These are phyloP conservation scores for Suillus placidus DNA, from an alignment of 768 basidiomycete species.

Conservation along the genomic window DNA sequence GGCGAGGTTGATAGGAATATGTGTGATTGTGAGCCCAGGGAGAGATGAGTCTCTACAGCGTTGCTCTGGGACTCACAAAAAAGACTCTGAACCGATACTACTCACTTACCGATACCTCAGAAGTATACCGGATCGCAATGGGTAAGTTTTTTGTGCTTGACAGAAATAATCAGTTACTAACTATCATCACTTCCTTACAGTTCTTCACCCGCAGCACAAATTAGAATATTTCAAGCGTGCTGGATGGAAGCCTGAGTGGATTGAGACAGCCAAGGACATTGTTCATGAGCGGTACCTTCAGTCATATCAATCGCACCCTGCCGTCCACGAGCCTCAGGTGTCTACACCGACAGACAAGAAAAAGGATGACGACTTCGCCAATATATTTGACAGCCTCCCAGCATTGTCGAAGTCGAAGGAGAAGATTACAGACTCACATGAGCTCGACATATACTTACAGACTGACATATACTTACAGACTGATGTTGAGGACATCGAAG, in stretches of 20 bases:
- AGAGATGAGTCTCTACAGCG: too few species aligned
- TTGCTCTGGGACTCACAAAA: too few species aligned
- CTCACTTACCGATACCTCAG: constrained; percentile 22
- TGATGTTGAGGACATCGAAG: constrained; percentile 9
- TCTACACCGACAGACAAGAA: too few species aligned
- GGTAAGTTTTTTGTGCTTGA: constrained; percentile 19
- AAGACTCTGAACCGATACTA: too few species aligned
- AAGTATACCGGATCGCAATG: constrained; percentile 33
- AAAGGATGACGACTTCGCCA: constrained; percentile 9
- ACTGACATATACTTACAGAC: too few species aligned
- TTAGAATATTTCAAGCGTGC: constrained; percentile 32
- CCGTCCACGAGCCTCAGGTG: constrained; percentile 9
- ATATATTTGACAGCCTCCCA: constrained; percentile 37
- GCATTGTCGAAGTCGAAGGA: constrained; percentile 15
- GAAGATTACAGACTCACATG: too few species aligned
- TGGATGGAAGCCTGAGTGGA: constrained; percentile 31
- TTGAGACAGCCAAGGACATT: constrained; percentile 20
- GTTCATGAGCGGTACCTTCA: too few species aligned
- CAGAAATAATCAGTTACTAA: too few species aligned
- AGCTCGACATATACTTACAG: constrained; percentile 10
- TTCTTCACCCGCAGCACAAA: constrained; percentile 35
- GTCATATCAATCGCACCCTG: too few species aligned
- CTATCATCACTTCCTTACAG: constrained; percentile 16
- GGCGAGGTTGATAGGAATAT: too few species aligned
- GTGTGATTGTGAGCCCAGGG: too few species aligned